These are phyloP conservation scores for Calonectria crousiana DNA, from an alignment of 2,329 filamentous ascomycete species.

Conservation along the genomic window DNA sequence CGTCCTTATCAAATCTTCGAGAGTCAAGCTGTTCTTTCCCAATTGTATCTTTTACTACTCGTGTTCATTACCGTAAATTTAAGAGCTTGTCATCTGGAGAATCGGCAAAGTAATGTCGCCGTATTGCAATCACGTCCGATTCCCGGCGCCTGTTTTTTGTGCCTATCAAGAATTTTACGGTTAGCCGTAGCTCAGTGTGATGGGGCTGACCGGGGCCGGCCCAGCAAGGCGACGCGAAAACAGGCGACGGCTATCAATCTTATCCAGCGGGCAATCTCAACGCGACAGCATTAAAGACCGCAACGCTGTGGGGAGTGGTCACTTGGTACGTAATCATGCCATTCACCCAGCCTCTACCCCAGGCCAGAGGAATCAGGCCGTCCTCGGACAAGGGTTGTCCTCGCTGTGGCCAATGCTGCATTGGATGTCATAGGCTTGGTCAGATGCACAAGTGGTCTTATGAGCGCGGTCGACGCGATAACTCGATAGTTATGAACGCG, in stretches of 20 bases:
- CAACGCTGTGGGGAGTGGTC: not conserved
- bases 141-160: not conserved
- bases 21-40: no score
- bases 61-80: no score
- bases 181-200: not conserved
- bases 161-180: not conserved
- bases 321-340: not conserved
- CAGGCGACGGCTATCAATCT: slow-evolving; percentile 1
- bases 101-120: not conserved
- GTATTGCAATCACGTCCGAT: not conserved
- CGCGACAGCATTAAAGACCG: not conserved
- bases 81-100: not conserved
- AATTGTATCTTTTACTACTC: not conserved
- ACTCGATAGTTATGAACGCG: not conserved
- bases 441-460: not conserved
- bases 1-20: not conserved
- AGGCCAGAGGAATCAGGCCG: not conserved
- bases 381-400: not conserved
- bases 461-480: not conserved
- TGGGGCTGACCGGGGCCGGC: not conserved
- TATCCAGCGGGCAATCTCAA: not conserved
- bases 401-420: not conserved
- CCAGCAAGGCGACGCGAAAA: not conserved
- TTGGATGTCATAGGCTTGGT: not conserved
- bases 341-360: not conserved